Base-by-base conservation (phyloP, 768 basidiomycete genomes). In the Agaricus subrufescens region DNA sequence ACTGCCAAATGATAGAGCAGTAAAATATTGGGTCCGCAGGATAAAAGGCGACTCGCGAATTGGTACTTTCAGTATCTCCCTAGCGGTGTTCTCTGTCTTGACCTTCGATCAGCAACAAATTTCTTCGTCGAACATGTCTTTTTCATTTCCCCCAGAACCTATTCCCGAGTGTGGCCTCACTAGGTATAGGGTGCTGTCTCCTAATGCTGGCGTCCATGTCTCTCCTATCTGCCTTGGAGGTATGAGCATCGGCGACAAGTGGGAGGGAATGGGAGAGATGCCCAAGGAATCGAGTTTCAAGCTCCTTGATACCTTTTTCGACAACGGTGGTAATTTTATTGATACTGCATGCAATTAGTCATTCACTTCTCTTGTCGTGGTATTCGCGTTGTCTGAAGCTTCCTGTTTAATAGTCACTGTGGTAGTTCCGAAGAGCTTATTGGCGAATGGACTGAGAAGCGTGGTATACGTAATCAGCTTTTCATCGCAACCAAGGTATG, bases 351-450 rank as follows among this genome's bases (percentile, higher is more conserved):
- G 73, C 56, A 66, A 61, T 56, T 79, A 78, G 72, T 71, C 39
- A 59, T 59, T 8, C 37, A 19, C 19, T 19, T 58, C 30, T 15
- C 31, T 9, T 11, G 11, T 10, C 25, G 19, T 19, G 19, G 8
- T 38, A 19, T 11, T 27, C 14, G 19, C 9, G 3, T 26, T 34
- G 29, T 8, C 12, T 9, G n/a, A 4, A 25, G 11, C 3, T 27
- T 46, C 8, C 19, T 46, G 9, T 1, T 4, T 25, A 40, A 40
- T 37, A 78, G 75, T 51, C 80, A 84, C 58, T 74, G 81, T 52
- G 82, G 79, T 56, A 63, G 73, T 29, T 81, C 79, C 4, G 83
- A 87, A 61, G 46, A 56, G 42, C 75, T 75, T 60, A 71, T 80
- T 27, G 79, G 79, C 4, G 78, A 81, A 59, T 82, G 79, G 79